These are phyloP conservation scores for Ophiocordyceps sinensis DNA, from an alignment of 2,329 filamentous ascomycete species.

Conservation along the genomic window DNA sequence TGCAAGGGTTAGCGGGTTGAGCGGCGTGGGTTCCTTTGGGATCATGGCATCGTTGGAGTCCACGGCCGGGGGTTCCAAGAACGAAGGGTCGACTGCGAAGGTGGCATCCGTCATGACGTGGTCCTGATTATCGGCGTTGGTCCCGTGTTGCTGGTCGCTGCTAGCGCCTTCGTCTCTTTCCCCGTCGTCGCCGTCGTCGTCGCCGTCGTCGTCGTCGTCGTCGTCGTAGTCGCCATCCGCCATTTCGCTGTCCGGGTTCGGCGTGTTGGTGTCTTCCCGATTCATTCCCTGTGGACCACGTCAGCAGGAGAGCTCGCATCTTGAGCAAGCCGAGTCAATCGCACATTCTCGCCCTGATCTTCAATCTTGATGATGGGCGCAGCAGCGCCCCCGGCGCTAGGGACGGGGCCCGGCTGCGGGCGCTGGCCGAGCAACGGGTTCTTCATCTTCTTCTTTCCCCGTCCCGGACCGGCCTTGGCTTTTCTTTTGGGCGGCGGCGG, in stretches of 20 bases:
- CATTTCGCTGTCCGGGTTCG: constrained; percentile 37
- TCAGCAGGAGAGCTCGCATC: not conserved
- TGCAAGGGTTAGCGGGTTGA: constrained; percentile 17
- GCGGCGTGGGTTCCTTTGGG: constrained; percentile 9
- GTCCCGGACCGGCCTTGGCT: constrained; percentile 57
- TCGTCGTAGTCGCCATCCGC: constrained; percentile 33
- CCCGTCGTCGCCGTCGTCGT: constrained; percentile 31
- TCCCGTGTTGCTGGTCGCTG: constrained; percentile 22
- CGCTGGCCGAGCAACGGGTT: constrained; percentile 22
- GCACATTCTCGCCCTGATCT: constrained; percentile 23
- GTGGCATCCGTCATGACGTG: constrained; percentile 22
- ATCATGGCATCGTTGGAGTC: constrained; percentile 14
- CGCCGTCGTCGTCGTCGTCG: constrained; percentile 32
- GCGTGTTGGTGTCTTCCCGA: constrained; percentile 27
- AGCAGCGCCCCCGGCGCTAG: constrained; percentile 21
- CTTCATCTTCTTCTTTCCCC: constrained; percentile 69
- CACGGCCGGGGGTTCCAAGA: constrained; percentile 7
- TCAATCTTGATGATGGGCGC: constrained; percentile 25
- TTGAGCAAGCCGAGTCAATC: constrained; percentile 3
- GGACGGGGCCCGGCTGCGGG: constrained; percentile 13
- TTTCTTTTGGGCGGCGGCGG: constrained; percentile 71
- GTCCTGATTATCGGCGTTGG: constrained; percentile 22
- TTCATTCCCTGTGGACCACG: constrained; percentile 19
- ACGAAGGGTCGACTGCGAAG: constrained; percentile 11
- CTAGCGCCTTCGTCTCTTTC: constrained; percentile 27